A percentile compares a stretch with the other conserved stretches of the same genome.
These are phyloP conservation scores for Salix viminalis DNA, from an alignment of 345 rosid species.

Conservation along the genomic window DNA sequence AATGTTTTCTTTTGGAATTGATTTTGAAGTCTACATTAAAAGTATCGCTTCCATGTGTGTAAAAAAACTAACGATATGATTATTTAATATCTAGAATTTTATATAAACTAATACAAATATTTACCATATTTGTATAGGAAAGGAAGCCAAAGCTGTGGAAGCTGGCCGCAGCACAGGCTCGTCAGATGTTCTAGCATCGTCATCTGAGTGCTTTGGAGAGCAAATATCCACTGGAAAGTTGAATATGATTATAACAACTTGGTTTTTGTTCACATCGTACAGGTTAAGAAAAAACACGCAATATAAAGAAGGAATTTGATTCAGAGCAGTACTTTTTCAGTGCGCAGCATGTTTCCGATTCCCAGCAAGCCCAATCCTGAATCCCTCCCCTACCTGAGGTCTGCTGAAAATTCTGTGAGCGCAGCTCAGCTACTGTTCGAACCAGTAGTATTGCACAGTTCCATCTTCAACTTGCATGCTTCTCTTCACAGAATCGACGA, in stretches of 20 bases:
- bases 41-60: no score
- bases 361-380: conserved; percentile 34
- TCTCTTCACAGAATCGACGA: conserved; percentile 62
- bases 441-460: conserved; percentile 74
- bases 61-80: no score
- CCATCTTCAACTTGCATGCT: conserved; percentile 91
- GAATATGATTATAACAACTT: conserved; percentile 1
- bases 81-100: no score
- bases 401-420: conserved; percentile 59
- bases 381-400: conserved; percentile 71
- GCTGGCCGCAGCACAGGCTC: neutral
- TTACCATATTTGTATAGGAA: no score
- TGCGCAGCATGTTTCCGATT: no score
- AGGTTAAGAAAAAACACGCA: neutral
- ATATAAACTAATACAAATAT: no score
- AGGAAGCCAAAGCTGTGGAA: neutral
- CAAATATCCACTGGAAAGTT: neutral
- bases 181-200: neutral
- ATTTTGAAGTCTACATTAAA: no score
- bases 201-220: neutral
- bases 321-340: neutral
- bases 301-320: neutral
- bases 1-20: no score
- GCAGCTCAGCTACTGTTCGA: conserved; percentile 79
- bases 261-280: neutral